Base-by-base conservation (phyloP, 371 early-diverging fungal genomes). In the Mortierella sp. region DNA sequence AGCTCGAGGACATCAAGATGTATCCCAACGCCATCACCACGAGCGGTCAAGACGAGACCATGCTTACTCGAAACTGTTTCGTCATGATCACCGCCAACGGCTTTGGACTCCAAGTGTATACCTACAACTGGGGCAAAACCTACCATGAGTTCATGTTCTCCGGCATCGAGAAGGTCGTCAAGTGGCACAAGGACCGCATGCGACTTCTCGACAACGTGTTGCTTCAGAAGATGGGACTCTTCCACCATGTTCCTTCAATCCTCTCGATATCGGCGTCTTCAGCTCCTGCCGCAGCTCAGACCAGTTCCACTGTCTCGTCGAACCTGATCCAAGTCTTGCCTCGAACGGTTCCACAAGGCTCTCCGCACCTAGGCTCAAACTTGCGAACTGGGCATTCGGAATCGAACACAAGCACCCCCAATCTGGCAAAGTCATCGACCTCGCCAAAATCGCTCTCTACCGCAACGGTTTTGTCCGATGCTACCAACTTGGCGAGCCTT, bases 161-260 rank as follows among this genome's bases (percentile, higher is more conserved):
- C 3, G 82, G 89, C 14, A 72, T 89, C 24, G 83, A 89, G 60
- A 84, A 80, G 44, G 83, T 89, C 16, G 84, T 90, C 50, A 79
- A 80, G 50, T 90, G 93, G 82, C 93, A 94, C 76, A 90, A 89
- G 71, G 84, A 90, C 48, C 90, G 94, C 44, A 90, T 89, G 72
- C 82, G 89, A 74, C 80, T 91, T 0, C 75, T 94, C 0, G 90
- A 91, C 71, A 93, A 91, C 63, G 92, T 95, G 34, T 60, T 95
- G 10, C 89, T 93, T 73, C 95, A 95, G 79, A 95, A 95, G 72
- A 89, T 95, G 90, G 95, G 95, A 4, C 86, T 94, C 6, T 95
- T 95, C 77, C 90, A 92, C 68, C 94, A 94, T 75, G 84, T 90
- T 0, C 87, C 83, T 6, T 78, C 83, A 73, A 90, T 52, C 79